Base-by-base conservation (phyloP, 352 stramenopile species). In the Pythium graminicola region DNA sequence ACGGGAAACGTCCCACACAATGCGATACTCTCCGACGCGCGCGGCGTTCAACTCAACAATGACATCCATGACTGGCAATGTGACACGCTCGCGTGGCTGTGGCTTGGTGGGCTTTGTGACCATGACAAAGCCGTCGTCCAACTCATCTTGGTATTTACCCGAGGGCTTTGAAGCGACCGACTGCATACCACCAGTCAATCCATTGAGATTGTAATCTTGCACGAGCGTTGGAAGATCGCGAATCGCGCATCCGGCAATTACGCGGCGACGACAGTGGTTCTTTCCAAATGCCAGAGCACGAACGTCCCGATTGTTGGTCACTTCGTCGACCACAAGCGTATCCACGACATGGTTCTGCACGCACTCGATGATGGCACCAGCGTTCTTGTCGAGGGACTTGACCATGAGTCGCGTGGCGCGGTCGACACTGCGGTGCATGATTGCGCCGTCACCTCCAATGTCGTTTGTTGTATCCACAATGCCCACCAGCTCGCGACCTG, bases 401-500 rank as follows among this genome's bases (percentile, higher is more conserved):
- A 69, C 62, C 62, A 65, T 69, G n/a, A 69, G 50, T 24, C 62
- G 62, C 9, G 44, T 56, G 20, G 62, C 51, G 3, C 54, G 35
- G 16, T 54, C 61, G n/a, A 65, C 56, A 50, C 81, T 90, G 22
- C 24, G 41, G 48, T 96, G 85, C 16, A 77, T 80, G 38, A 87
- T 55, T 33, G 79, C 50, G n/a, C 85, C 81, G 55, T 93, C 81
- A 16, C 87, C 85, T 3, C 70, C 82, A 58, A 96, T 95, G 54
- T 96, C 85, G 65, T 95, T 95, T n/a, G 69, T 86, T 29, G 86
- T 95, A 65, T 97, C 88, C n/a, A 96, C 81, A 28, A 95, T 87
- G 17, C 80, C 73, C 10, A 94, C 79, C 46, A 86, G 93, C 64
- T 78, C 65, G 28, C 61, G 63, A 7, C 57, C 69, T 28, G 67